Conservation (phyloP, 2,329 filamentous ascomycete genomes). For the Coniochaeta ligniaria region DNA sequence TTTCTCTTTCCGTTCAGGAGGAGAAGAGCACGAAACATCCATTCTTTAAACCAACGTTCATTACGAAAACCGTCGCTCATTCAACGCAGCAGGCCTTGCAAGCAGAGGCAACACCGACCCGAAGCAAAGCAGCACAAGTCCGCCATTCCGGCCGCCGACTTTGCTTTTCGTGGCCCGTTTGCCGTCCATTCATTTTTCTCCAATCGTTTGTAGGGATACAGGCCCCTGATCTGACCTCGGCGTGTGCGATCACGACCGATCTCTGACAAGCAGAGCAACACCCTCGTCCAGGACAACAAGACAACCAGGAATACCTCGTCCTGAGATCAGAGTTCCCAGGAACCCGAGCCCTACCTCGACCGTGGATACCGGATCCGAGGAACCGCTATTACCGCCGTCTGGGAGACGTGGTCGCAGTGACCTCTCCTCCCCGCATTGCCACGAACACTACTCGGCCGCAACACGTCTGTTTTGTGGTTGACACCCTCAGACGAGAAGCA, state of each 20-base stretch:
- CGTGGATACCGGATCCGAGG: neutral
- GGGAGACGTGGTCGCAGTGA: neutral
- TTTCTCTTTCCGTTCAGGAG: neutral
- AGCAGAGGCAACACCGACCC: neutral
- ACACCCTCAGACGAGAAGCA: neutral
- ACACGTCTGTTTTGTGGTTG: neutral
- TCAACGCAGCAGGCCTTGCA: neutral
- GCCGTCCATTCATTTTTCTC: constrained; percentile 11
- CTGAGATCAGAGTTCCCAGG: neutral
- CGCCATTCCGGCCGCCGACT: neutral
- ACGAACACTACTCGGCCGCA: neutral
- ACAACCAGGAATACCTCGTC: constrained; percentile 1
- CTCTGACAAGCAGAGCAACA: constrained; percentile 3
- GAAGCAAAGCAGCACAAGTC: neutral
- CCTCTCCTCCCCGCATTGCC: neutral
- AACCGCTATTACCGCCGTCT: neutral
- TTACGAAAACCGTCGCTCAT: neutral
- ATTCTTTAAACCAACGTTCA: neutral
- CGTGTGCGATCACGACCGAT: constrained; percentile 1
- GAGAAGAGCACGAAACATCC: neutral
- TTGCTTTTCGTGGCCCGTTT: constrained; percentile 2
- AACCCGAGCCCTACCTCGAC: neutral
- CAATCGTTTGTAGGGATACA: constrained; percentile 14
- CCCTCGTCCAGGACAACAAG: neutral
- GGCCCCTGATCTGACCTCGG: constrained; percentile 18